phyloP scores from a whole-genome alignment of 2,329 filamentous ascomycete genomes.

The Fusarium phyllophilum region DNA sequence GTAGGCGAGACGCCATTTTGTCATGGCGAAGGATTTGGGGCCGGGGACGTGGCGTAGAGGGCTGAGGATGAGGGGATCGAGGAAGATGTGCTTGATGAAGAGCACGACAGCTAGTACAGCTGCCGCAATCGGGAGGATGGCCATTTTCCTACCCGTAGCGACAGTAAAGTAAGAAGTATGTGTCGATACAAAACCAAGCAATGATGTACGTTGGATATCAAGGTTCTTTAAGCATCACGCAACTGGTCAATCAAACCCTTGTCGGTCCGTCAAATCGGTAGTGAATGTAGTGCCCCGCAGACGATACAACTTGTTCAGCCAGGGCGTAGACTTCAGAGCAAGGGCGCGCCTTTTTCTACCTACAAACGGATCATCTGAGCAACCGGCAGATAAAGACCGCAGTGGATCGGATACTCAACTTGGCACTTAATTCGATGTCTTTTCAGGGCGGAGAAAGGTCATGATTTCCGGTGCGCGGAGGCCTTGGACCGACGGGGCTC shows the following conservation, averaged over 20 bases:
- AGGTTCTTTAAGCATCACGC: background rate
- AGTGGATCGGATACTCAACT: background rate
- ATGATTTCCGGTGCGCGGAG: background rate
- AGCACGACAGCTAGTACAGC: background rate
- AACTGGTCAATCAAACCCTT: background rate
- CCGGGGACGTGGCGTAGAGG: constrained; percentile 40
- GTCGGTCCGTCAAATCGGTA: background rate
- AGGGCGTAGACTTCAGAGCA: background rate
- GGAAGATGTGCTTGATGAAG: constrained; percentile 8
- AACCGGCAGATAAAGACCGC: background rate
- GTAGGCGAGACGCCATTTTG: constrained; percentile 57
- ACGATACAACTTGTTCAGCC: background rate
- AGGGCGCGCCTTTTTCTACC: background rate
- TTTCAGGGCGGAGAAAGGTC: background rate
- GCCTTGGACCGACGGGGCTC: background rate
- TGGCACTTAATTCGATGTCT: background rate
- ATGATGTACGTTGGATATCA: background rate
- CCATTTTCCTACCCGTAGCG: background rate
- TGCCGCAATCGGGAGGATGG: background rate
- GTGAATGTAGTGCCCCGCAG: background rate
- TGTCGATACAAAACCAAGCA: background rate
- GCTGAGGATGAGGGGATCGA: constrained; percentile 17
- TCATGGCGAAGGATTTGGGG: constrained; percentile 53
- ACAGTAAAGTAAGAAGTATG: background rate
- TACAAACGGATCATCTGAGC: background rate